Percentiles rank a stretch among this genome's conserved stretches.
Conservation (phyloP, 108 stramenopile species). For the Craspedostauros australis region DNA sequence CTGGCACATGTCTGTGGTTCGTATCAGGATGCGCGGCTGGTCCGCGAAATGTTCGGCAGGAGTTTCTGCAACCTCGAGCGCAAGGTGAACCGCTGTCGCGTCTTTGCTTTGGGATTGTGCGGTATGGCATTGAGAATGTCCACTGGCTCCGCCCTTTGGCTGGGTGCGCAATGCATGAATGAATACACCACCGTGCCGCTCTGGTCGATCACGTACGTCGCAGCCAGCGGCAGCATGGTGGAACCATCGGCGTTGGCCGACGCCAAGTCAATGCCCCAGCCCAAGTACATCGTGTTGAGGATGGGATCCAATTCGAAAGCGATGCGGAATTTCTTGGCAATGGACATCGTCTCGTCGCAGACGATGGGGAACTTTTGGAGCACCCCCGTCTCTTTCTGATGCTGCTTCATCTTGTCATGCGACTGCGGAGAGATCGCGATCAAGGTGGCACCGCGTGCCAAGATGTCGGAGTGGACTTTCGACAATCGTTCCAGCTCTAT, state of each 20-base stretch:
- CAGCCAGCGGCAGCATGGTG: background rate
- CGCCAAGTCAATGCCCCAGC: background rate
- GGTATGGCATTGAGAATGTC: background rate
- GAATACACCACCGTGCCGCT: background rate
- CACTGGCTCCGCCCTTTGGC: background rate
- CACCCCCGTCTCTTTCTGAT: background rate
- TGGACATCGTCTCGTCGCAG: background rate
- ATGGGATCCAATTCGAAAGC: background rate
- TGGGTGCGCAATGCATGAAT: background rate
- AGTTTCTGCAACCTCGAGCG: too few species aligned
- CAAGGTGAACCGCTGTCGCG: too few species aligned
- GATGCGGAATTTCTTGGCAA: background rate
- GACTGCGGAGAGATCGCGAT: conserved; percentile 2
- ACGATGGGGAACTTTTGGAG: background rate
- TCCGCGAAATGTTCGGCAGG: too few species aligned
- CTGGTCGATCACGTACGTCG: conserved; percentile 1
- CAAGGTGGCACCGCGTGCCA: background rate
- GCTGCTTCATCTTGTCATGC: too few species aligned
- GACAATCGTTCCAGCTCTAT: background rate
- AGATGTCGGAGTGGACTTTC: background rate
- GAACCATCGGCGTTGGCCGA: background rate
- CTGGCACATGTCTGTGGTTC: too few species aligned
- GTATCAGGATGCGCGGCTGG: too few species aligned
- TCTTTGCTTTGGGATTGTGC: too few species aligned
- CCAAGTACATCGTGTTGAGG: background rate